These are phyloP conservation scores for Leersia perrieri DNA, from an alignment of 176 grass and related monocot species.

Conservation along the genomic window DNA sequence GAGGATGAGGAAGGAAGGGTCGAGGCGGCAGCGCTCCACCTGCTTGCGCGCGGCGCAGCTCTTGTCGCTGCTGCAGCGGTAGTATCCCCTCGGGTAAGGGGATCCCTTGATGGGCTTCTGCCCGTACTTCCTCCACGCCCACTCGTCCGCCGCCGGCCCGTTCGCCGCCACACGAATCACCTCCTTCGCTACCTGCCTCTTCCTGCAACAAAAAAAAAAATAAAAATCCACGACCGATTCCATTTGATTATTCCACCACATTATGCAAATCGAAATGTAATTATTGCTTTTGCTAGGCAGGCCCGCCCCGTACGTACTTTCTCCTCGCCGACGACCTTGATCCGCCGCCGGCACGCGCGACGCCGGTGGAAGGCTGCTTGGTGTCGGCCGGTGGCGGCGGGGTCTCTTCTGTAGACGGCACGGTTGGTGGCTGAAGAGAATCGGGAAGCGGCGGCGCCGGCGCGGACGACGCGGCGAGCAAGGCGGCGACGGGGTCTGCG, in stretches of 20 bases:
- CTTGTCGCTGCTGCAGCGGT: constrained; percentile 72
- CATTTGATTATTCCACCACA: too few species aligned
- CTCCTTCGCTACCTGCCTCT: constrained; percentile 58
- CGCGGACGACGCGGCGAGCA: constrained; percentile 21
- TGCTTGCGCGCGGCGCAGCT: constrained; percentile 69
- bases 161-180: constrained; percentile 52
- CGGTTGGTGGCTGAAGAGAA: too few species aligned
- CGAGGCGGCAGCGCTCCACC: constrained; percentile 68
- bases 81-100: constrained; percentile 76
- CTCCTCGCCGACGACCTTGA: constrained; percentile 49
- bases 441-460: neutral
- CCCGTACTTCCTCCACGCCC: constrained; percentile 97
- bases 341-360: neutral
- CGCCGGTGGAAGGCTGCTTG: neutral
- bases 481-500: neutral
- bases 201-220: constrained; percentile 54
- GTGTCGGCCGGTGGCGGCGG: too few species aligned
- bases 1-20: constrained; percentile 51
- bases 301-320: too few species aligned
- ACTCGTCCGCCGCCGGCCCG: constrained; percentile 51
- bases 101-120: constrained; percentile 98
- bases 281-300: too few species aligned
- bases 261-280: neutral
- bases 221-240: too few species aligned
- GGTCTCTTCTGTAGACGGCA: too few species aligned